A percentile compares a stretch with the other conserved stretches of the same genome.
Evolutionary conservation across 2,329 filamentous ascomycete species (phyloP).

Genomic region (Scedosporium apiospermum): DNA sequence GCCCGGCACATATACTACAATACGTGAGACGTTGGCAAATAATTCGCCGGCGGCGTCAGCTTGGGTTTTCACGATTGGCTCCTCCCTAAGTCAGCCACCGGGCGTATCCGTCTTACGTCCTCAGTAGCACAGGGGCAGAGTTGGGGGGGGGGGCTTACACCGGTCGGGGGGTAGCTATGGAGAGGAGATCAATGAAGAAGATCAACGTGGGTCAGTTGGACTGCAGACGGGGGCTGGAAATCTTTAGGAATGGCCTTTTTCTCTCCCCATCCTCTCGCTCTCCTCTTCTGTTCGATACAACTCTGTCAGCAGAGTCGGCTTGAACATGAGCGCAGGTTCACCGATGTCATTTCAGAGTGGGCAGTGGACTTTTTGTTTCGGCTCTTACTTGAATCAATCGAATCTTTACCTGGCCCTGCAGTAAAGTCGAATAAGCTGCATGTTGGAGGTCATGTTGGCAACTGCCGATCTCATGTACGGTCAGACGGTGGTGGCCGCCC

Average conservation of each 20-base stretch:
- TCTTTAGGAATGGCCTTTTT: no score
- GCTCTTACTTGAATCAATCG: no score
- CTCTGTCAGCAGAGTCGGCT: no score
- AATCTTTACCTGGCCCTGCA: no score
- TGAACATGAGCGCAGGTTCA: no score
- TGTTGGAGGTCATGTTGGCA: background rate
- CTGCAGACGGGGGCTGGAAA: no score
- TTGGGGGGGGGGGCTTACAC: background rate
- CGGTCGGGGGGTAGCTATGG: background rate
- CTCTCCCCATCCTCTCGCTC: no score
- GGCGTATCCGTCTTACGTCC: constrained; percentile 1
- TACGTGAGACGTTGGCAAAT: background rate
- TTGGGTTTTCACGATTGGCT: background rate
- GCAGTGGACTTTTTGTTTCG: background rate
- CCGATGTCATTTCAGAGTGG: no score
- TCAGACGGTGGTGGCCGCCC: background rate
- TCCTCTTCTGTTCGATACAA: no score
- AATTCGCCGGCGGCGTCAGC: background rate
- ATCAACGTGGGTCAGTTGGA: background rate
- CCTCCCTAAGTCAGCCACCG: background rate
- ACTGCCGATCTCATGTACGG: background rate
- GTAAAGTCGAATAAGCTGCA: background rate
- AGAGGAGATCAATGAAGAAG: background rate
- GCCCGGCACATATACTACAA: background rate
- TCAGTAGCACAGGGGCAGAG: background rate